Percentiles rank a stretch among this genome's conserved stretches.
phyloP scores from a whole-genome alignment of 1,284 basidiomycete species.

The Porodaedalea pini region DNA sequence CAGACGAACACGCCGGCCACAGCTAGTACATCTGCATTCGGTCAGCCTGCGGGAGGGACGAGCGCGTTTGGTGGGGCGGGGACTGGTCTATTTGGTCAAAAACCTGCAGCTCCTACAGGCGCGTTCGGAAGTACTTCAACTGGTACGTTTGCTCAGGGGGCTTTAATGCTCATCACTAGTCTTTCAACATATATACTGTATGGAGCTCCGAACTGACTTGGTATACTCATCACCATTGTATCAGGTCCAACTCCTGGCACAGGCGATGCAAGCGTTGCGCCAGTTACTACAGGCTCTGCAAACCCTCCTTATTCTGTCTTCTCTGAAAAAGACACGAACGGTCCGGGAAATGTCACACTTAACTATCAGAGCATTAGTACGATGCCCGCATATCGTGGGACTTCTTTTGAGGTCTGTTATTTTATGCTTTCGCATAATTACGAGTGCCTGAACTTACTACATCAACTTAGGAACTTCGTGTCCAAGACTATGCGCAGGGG shows the following conservation, averaged over 20 bases:
- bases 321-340: slow-evolving; percentile 27
- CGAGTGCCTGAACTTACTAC: background rate
- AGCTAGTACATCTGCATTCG: slow-evolving; percentile 35
- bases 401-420: slow-evolving; percentile 27
- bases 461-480: slow-evolving; percentile 27
- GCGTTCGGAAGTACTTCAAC: slow-evolving; percentile 26
- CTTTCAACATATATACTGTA: background rate
- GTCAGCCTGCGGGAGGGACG: slow-evolving; percentile 28
- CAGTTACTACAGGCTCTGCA: slow-evolving; percentile 25
- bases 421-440: background rate
- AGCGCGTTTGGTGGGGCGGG: slow-evolving; percentile 33
- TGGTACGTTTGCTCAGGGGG: slow-evolving; percentile 10
- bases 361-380: slow-evolving; percentile 31
- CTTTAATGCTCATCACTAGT: slow-evolving; percentile 9
- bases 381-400: slow-evolving; percentile 31
- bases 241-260: slow-evolving; percentile 15
- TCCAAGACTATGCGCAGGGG: slow-evolving; percentile 30
- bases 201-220: background rate
- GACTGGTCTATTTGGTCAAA: slow-evolving; percentile 33
- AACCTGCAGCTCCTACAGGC: slow-evolving; percentile 26
- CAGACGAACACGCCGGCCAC: slow-evolving; percentile 32
- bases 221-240: background rate
- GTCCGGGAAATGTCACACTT: slow-evolving; percentile 22
- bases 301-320: slow-evolving; percentile 26
- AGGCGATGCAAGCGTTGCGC: slow-evolving; percentile 14